Evolutionary conservation across 139 green algal species (phyloP).

Genomic region (Tetradesmus lagerheimii): DNA sequence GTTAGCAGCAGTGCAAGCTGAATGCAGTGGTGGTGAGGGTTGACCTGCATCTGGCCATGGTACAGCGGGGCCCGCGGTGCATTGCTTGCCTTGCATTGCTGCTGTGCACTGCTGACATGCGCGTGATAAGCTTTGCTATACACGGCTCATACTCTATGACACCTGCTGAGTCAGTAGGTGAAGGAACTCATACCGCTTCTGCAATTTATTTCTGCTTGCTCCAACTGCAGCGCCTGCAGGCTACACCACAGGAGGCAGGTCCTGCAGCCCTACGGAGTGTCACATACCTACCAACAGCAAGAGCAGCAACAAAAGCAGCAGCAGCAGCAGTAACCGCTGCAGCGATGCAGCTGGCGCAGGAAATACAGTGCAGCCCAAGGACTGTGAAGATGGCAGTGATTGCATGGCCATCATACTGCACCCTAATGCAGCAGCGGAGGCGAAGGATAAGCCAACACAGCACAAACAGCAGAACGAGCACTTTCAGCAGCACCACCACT

Average conservation of each 20-base stretch:
- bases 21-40: constrained; percentile 90
- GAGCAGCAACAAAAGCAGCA: background rate
- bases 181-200: too few species aligned
- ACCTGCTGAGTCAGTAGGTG: too few species aligned
- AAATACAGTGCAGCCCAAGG: background rate
- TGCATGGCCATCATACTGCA: constrained; percentile 27
- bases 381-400: background rate
- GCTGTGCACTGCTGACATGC: too few species aligned
- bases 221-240: background rate
- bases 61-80: too few species aligned
- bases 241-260: background rate
- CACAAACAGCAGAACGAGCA: background rate
- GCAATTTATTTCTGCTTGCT: background rate
- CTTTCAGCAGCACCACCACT: constrained; percentile 63
- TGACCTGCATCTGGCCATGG: constrained; percentile 89
- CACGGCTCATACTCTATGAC: too few species aligned
- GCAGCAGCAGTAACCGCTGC: background rate
- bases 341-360: background rate
- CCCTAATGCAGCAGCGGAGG: constrained; percentile 14
- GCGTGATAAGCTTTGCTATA: too few species aligned
- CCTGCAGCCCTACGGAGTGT: background rate
- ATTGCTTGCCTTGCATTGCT: too few species aligned
- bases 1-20: constrained; percentile 60
- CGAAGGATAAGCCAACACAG: background rate
- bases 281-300: too few species aligned